A percentile compares a stretch with the other conserved stretches of the same genome.
Evolutionary conservation across 2,329 filamentous ascomycete genomes (phyloP).

Genomic region (Aotearoamyces nothofagi): DNA sequence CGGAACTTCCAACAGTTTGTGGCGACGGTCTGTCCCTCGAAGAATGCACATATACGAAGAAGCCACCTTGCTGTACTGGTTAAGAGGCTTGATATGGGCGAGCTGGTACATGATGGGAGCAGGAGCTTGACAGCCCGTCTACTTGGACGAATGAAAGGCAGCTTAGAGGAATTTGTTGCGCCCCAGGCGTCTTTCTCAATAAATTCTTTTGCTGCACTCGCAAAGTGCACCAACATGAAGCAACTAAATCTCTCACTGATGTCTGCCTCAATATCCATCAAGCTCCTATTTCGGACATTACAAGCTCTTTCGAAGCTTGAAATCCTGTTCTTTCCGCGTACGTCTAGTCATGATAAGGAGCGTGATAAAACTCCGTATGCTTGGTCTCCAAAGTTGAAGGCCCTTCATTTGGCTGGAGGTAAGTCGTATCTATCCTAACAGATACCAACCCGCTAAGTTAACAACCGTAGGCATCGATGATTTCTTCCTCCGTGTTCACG

Average conservation of each 20-base stretch:
- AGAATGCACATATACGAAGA: constrained; percentile 19
- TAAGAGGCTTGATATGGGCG: constrained; percentile 17
- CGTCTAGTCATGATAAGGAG: constrained; percentile 11
- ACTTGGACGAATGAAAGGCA: constrained; percentile 18
- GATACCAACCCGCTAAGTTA: too few relatives aligned
- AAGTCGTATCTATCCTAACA: too few relatives aligned
- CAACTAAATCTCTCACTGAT: constrained; percentile 18
- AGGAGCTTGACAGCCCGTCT: constrained; percentile 17
- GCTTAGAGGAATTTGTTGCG: constrained; percentile 18
- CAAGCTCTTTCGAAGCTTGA: constrained; percentile 15
- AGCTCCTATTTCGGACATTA: constrained; percentile 17
- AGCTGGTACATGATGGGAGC: constrained; percentile 17
- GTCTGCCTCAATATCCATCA: constrained; percentile 16
- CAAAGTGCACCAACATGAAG: constrained; percentile 18
- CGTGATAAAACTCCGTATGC: constrained; percentile 8
- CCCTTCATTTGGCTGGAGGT: constrained; percentile 18
- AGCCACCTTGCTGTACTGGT: constrained; percentile 16
- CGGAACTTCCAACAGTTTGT: constrained; percentile 18
- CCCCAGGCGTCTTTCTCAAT: constrained; percentile 19
- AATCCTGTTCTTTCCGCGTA: constrained; percentile 18
- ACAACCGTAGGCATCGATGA: constrained; percentile 17
- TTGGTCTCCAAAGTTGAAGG: constrained; percentile 18
- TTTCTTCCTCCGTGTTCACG: constrained; percentile 13
- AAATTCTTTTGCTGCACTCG: constrained; percentile 19
- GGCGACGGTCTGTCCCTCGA: constrained; percentile 19